A percentile compares a stretch with the other conserved stretches of the same genome.
These are phyloP conservation scores for Emergomyces orientalis DNA, from an alignment of 2,329 filamentous ascomycete genomes.

Conservation along the genomic window DNA sequence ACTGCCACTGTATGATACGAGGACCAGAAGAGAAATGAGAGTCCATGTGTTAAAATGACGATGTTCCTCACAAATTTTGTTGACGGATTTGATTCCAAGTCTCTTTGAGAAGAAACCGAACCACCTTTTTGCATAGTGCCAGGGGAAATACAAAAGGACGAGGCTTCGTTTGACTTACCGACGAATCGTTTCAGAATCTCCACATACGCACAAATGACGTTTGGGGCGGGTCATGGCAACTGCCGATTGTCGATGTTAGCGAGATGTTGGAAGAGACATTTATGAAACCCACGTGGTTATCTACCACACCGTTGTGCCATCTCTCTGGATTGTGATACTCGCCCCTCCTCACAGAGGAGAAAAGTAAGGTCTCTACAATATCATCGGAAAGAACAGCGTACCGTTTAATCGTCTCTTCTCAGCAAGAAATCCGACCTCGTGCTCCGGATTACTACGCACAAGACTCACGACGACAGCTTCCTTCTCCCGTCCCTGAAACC, in stretches of 20 bases:
- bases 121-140: not conserved
- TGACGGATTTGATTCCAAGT: not conserved
- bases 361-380: conserved; percentile 7
- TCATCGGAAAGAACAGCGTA: conserved; percentile 38
- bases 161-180: conserved; percentile 52
- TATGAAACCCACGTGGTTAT: not conserved
- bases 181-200: conserved; percentile 87
- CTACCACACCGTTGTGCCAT: not conserved
- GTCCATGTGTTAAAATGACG: not conserved
- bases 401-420: conserved; percentile 90
- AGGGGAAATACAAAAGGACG: not conserved
- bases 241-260: conserved; percentile 28
- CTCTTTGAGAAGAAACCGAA: not conserved
- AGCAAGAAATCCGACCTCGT: conserved; percentile 84
- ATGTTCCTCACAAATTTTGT: not conserved
- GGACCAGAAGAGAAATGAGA: conserved; percentile 7
- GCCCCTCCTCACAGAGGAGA: not conserved
- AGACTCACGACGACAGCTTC: conserved; percentile 88
- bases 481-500: conserved; percentile 95
- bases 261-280: not conserved
- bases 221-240: conserved; percentile 95
- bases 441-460: conserved; percentile 79
- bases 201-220: conserved; percentile 80
- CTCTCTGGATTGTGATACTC: not conserved
- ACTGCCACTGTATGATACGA: conserved; percentile 54